Evolutionary conservation across 1,284 basidiomycete species (phyloP).

Genomic region (Ustilago lituana): DNA sequence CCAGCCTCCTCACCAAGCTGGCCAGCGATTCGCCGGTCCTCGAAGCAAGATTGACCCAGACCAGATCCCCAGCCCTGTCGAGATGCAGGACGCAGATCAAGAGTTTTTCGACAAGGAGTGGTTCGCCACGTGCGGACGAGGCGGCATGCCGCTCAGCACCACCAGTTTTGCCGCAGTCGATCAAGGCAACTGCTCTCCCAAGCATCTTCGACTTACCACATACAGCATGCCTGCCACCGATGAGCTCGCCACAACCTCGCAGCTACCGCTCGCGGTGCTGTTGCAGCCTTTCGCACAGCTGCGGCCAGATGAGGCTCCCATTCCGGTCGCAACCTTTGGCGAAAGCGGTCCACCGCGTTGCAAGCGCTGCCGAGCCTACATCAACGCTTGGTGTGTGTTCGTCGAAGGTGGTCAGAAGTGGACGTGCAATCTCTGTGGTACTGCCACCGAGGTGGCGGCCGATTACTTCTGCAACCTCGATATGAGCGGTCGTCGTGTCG

Average conservation of each 20-base stretch:
- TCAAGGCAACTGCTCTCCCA: slow-evolving; percentile 81
- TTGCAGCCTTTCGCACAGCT: slow-evolving; percentile 90
- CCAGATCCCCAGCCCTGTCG: slow-evolving; percentile 90
- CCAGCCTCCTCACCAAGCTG: slow-evolving; percentile 69
- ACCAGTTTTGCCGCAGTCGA: slow-evolving; percentile 90
- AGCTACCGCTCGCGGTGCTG: slow-evolving; percentile 80
- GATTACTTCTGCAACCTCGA: slow-evolving; percentile 90
- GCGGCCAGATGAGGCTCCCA: slow-evolving; percentile 72
- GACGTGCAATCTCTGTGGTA: slow-evolving; percentile 90
- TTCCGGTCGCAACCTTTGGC: slow-evolving; percentile 78
- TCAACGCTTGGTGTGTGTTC: slow-evolving; percentile 95
- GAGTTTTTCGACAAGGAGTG: slow-evolving; percentile 81
- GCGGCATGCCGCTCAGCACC: slow-evolving; percentile 78
- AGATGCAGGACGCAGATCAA: slow-evolving; percentile 83
- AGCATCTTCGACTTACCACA: slow-evolving; percentile 76
- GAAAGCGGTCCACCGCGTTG: slow-evolving; percentile 85
- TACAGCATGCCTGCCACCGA: slow-evolving; percentile 82
- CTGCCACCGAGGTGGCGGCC: slow-evolving; percentile 75
- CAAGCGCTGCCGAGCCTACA: slow-evolving; percentile 84
- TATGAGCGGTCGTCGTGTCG: slow-evolving; percentile 80
- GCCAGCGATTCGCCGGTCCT: slow-evolving; percentile 70
- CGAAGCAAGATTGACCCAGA: slow-evolving; percentile 86
- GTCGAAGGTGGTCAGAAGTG: slow-evolving; percentile 84
- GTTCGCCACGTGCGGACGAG: slow-evolving; percentile 79
- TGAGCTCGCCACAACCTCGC: slow-evolving; percentile 81